These are phyloP conservation scores for Boletus semigastroideus DNA, from an alignment of 1,284 basidiomycete species.

Conservation along the genomic window DNA sequence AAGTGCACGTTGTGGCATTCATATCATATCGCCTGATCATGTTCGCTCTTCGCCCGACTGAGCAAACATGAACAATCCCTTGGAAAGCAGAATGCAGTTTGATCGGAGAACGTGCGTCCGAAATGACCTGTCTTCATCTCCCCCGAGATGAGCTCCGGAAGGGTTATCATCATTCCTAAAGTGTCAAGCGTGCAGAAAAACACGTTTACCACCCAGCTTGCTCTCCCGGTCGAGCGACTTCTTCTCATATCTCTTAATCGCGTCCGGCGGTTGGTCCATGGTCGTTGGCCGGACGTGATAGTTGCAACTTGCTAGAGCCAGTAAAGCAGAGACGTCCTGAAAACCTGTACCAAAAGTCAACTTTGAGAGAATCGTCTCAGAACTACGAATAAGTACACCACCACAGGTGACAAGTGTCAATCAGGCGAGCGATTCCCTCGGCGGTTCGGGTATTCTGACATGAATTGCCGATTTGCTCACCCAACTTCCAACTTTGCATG, in stretches of 20 bases:
- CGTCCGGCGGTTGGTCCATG: too few relatives aligned
- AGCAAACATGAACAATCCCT: not conserved
- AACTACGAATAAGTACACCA: too few relatives aligned
- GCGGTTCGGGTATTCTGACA: too few relatives aligned
- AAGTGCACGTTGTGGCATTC: not conserved
- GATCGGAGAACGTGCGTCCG: slow-evolving; percentile 27
- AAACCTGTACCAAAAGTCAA: not conserved
- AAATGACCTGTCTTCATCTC: slow-evolving; percentile 33
- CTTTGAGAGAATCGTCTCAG: not conserved
- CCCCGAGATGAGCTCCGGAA: not conserved
- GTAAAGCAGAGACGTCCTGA: not conserved
- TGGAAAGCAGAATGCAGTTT: not conserved
- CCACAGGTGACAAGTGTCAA: too few relatives aligned
- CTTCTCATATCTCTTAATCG: not conserved
- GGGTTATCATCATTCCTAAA: not conserved
- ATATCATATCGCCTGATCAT: slow-evolving; percentile 30
- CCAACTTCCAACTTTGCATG: too few relatives aligned
- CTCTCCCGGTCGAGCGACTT: not conserved
- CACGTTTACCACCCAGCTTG: not conserved
- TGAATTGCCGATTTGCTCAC: too few relatives aligned
- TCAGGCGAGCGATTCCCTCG: too few relatives aligned
- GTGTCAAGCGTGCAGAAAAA: not conserved
- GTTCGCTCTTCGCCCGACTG: slow-evolving; percentile 17
- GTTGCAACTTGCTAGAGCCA: too few relatives aligned
- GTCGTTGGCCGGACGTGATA: too few relatives aligned